Evolutionary conservation across 495 filamentous ascomycete genomes (phyloP).

Genomic region (Cladorrhinum samala): DNA sequence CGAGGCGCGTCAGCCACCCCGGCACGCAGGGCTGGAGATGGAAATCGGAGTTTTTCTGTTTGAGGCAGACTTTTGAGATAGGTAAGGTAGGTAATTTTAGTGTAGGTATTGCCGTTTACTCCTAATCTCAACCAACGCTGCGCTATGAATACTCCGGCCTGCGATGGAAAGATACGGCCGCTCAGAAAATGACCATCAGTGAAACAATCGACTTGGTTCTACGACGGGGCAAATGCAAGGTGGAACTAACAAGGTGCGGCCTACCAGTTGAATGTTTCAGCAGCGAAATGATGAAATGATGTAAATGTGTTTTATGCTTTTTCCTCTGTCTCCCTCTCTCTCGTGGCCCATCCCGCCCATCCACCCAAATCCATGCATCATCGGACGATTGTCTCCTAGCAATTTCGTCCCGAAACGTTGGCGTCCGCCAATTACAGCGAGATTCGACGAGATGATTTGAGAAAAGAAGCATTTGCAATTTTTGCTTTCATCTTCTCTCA

Average conservation of each 20-base stretch:
- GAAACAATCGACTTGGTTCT: too few species aligned
- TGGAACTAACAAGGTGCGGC: not conserved
- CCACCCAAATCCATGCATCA: not conserved
- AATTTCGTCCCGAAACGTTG: not conserved
- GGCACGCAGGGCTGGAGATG: not conserved
- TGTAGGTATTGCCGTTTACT: too few species aligned
- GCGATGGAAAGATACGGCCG: not conserved
- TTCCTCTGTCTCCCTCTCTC: too few species aligned
- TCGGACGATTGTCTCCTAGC: not conserved
- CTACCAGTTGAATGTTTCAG: not conserved
- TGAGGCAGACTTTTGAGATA: too few species aligned
- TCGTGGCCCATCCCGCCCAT: too few species aligned
- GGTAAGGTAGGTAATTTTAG: too few species aligned
- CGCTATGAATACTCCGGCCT: not conserved
- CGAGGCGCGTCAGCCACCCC: conserved; percentile 4
- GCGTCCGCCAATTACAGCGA: not conserved
- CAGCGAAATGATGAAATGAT: not conserved
- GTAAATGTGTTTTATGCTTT: not conserved
- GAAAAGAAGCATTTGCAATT: too few species aligned
- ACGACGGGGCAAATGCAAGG: not conserved
- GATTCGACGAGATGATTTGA: too few species aligned
- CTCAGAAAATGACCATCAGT: not conserved
- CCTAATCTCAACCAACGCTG: too few species aligned
- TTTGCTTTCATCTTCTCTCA: too few species aligned
- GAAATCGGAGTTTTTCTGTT: too few species aligned